A percentile compares a stretch with the other conserved stretches of the same genome.
phyloP scores from a whole-genome alignment of 768 basidiomycete genomes.

The Termitomyces titanicus region DNA sequence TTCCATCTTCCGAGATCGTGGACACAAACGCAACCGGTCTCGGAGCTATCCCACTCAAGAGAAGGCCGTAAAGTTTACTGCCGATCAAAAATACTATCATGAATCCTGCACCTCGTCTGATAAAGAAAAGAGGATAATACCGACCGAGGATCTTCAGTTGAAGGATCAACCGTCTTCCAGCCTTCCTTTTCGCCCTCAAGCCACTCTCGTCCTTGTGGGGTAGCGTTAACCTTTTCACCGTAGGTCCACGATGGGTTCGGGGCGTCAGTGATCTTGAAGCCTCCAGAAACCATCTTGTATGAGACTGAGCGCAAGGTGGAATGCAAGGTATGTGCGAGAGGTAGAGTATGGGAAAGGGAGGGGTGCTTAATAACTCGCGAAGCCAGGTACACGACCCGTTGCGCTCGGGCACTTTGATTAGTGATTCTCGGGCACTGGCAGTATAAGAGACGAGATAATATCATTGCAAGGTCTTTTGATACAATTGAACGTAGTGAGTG shows the following conservation, averaged over 20 bases:
- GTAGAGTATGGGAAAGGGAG: neutral
- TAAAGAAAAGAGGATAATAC: neutral
- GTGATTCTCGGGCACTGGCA: neutral
- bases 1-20: slow-evolving; percentile 46
- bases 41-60: slow-evolving; percentile 55
- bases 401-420: neutral
- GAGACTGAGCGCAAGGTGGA: neutral
- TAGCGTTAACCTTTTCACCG: slow-evolving; percentile 29
- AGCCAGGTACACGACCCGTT: neutral
- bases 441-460: neutral
- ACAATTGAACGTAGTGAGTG: neutral
- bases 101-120: neutral
- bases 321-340: neutral
- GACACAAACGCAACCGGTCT: slow-evolving; percentile 75
- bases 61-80: slow-evolving; percentile 40
- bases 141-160: slow-evolving; percentile 31
- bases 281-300: slow-evolving; percentile 19
- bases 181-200: slow-evolving; percentile 40
- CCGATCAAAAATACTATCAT: neutral
- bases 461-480: neutral
- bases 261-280: slow-evolving; percentile 27
- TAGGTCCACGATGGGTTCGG: slow-evolving; percentile 39
- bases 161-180: slow-evolving; percentile 33
- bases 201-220: slow-evolving; percentile 35
- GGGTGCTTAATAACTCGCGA: neutral